Conservation (phyloP, 176 grass and related monocot species). For the Elaeis guineensis region DNA sequence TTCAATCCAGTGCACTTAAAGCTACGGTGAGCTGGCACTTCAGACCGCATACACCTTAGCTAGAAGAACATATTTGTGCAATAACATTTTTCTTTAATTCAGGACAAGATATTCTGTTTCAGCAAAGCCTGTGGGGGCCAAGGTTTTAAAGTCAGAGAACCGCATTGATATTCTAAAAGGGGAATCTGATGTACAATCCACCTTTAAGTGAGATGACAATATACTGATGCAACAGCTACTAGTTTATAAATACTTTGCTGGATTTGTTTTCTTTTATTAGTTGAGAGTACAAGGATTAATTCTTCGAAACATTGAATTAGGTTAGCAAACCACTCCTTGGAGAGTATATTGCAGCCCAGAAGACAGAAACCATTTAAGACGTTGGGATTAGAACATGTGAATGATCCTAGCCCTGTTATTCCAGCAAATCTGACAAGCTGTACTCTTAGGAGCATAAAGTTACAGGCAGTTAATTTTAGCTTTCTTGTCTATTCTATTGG, state of each 20-base stretch:
- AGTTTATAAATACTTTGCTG: conserved; percentile 10
- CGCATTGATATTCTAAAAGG: conserved; percentile 79
- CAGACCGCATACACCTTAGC: conserved; percentile 32
- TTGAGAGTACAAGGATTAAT: conserved; percentile 4
- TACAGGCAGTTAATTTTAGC: conserved; percentile 49
- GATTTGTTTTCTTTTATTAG: not conserved
- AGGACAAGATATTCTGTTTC: conserved; percentile 14
- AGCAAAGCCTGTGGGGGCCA: conserved; percentile 93
- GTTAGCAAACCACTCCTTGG: conserved; percentile 91
- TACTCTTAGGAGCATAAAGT: conserved; percentile 52
- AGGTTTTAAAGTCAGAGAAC: conserved; percentile 88
- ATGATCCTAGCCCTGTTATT: conserved; percentile 61
- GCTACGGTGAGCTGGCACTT: conserved; percentile 75
- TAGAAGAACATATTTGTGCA: not conserved
- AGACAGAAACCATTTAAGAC: conserved; percentile 59
- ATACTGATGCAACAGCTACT: conserved; percentile 90
- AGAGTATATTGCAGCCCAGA: conserved; percentile 57
- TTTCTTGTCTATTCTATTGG: too few relatives aligned
- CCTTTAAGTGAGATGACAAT: conserved; percentile 96
- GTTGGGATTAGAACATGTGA: conserved; percentile 78
- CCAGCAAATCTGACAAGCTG: conserved; percentile 56
- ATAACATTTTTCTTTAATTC: not conserved
- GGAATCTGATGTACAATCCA: conserved; percentile 96
- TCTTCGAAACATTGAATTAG: conserved; percentile 36
- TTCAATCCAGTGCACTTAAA: conserved; percentile 94